Evolutionary conservation across 805 yeast species (phyloP), one percentile per base, ranked within the genome.

Genomic region (Candida fluviatilis): DNA sequence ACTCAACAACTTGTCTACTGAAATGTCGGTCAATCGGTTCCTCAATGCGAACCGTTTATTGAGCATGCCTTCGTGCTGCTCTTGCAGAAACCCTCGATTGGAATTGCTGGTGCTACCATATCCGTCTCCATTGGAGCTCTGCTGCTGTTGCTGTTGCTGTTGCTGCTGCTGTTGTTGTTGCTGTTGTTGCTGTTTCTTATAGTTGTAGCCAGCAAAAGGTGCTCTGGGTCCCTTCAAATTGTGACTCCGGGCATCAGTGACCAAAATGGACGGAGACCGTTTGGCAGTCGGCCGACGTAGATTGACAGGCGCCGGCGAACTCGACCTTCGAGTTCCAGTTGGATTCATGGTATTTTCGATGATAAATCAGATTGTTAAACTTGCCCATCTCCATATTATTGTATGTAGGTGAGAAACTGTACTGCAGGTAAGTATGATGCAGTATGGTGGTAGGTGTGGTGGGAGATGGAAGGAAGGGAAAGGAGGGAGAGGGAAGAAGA

Each of bases 231-330:
- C 72, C 45, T 70, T 69, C 16, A 66, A 60, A 38, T 61, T 68
- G 41, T 66, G 66, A 38, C 78, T 73, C 43, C 98, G 70, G 2
- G 86, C 78, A 62, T 90, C 98, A 0, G 98, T 91, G 27, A 90
- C 98, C 40, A 90, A 71, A 53, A 90, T 90, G 1, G 96, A 86
- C 8, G 98, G 97, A 21, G 96, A 86, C 50, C 97, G 65, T 51
- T 85, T 86, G 11, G 95, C 87, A 4, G 85, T 80, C 3, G 84
- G 82, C 40, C 71, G 55, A 40, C 55, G 65, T 4, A 27, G 31
- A 11, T 13, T 30, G 15, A 19, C 15, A 15, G 37, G 33, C 7
- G 12, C 25, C 13, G 37, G 36, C 17, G 38, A 18, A 23, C 35
- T 32, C 7, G 26, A 12, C 29, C 36, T 26, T 8, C 40, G 17